Evolutionary conservation across 495 filamentous ascomycete species (phyloP).

Genomic region (Tuber borchii): DNA sequence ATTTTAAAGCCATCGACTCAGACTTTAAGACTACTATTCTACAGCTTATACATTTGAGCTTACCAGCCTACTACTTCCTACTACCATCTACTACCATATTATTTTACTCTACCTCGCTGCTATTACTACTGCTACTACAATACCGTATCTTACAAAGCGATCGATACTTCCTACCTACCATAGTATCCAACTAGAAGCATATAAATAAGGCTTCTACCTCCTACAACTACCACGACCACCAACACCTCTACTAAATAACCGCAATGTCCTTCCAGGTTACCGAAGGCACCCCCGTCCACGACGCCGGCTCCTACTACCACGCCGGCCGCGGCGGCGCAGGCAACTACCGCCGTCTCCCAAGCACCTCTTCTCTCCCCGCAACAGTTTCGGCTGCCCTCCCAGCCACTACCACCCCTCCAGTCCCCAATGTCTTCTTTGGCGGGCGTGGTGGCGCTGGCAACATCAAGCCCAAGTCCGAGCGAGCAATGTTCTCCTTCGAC

Average conservation of each 20-base stretch:
- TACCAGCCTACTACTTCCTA: neutral
- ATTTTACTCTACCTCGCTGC: neutral
- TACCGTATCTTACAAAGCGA: neutral
- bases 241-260: constrained; percentile 10
- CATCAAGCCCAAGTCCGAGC: constrained; percentile 57
- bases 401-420: constrained; percentile 26
- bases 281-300: constrained; percentile 35
- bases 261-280: constrained; percentile 42
- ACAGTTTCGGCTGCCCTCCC: constrained; percentile 40
- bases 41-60: neutral
- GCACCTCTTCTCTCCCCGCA: constrained; percentile 49
- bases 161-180: constrained; percentile 13
- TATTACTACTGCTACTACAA: constrained; percentile 7
- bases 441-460: constrained; percentile 92
- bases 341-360: constrained; percentile 68
- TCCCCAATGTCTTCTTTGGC: constrained; percentile 55
- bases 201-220: constrained; percentile 7
- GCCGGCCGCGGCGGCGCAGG: constrained; percentile 82
- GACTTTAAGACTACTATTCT: neutral
- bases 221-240: constrained; percentile 2
- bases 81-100: neutral
- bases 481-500: constrained; percentile 79
- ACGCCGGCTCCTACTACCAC: constrained; percentile 46
- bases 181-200: constrained; percentile 1
- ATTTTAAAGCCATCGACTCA: neutral